Evolutionary conservation across 768 basidiomycete genomes (phyloP), one percentile per base, ranked within the genome.

Genomic region (Pleurotus platypus): DNA sequence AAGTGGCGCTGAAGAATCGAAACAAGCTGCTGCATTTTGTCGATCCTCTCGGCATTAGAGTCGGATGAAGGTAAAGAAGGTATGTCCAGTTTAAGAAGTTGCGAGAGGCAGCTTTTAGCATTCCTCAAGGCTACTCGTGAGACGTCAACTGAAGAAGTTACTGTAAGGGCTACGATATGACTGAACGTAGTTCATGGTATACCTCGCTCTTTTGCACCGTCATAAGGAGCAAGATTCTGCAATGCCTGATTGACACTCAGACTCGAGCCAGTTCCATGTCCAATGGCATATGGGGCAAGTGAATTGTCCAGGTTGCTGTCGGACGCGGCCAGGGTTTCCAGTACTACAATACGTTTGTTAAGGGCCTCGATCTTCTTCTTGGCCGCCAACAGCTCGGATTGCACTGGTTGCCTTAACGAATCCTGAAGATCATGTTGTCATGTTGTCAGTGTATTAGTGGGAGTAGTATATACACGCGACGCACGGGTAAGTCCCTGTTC

Each of bases 321-420:
- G 2, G 30, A 9, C 11, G 11, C 30, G 30, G 30, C 8, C 30
- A 35, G 30, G 30, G 4, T 35, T 35, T 35, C 9, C 8, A 35
- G 30, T 35, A 73, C 71, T 18, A 84, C 82, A 35, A 92, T 81
- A 30, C 71, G 77, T 65, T 78, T 82, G 35, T 75, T 79, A 27
- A 98, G 81, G 13, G 77, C 69, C 26, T 79, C 80, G 26, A 96
- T 95, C 71, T 86, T 90, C 56, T 72, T 78, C 56, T 82, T 83
- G 1, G 93, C 90, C 67, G 83, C 85, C 42, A 84, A 82, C 22
- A 97, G 75, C 68, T 95, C 92, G 0, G 82, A 80, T 68, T 90
- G 82, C 22, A 94, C 89, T 73, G 89, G 81, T 16, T 73, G 68
- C 37, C 90, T 81, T 62, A 92, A 80, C n/a, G 74, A 72, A 57